These are phyloP conservation scores for Ilyonectria destructans DNA, from an alignment of 2,329 filamentous ascomycete species.

Conservation along the genomic window DNA sequence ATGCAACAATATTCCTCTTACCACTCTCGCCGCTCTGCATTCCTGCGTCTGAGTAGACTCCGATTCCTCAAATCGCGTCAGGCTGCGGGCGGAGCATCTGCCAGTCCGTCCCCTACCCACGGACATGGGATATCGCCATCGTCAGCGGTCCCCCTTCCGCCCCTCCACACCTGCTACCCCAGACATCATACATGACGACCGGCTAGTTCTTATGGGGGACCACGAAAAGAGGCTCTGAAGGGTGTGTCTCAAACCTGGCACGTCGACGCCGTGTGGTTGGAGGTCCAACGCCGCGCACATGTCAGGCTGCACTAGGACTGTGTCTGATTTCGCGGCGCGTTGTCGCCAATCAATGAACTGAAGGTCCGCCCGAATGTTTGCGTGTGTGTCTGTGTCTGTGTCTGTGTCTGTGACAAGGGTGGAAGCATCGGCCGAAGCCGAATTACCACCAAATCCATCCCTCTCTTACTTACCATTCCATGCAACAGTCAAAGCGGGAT, in stretches of 20 bases:
- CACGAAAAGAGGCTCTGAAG: conserved; percentile 20
- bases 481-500: background rate
- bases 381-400: background rate
- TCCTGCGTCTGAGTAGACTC: background rate
- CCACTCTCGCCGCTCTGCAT: conserved; percentile 8
- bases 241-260: conserved; percentile 20
- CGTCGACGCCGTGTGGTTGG: conserved; percentile 23
- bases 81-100: background rate
- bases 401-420: background rate
- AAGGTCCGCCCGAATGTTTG: background rate
- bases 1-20: conserved; percentile 17
- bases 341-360: conserved; percentile 19
- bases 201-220: background rate
- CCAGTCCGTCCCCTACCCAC: background rate
- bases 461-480: background rate
- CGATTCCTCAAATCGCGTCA: background rate
- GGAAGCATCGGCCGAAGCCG: conserved; percentile 23
- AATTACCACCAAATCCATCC: conserved; percentile 2
- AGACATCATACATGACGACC: background rate
- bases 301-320: conserved; percentile 23
- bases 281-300: conserved; percentile 29
- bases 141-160: background rate
- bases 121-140: background rate
- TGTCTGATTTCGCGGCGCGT: conserved; percentile 12
- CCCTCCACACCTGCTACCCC: background rate